Base-by-base conservation (phyloP, 108 stramenopile genomes). In the Cyclotella cryptica region DNA sequence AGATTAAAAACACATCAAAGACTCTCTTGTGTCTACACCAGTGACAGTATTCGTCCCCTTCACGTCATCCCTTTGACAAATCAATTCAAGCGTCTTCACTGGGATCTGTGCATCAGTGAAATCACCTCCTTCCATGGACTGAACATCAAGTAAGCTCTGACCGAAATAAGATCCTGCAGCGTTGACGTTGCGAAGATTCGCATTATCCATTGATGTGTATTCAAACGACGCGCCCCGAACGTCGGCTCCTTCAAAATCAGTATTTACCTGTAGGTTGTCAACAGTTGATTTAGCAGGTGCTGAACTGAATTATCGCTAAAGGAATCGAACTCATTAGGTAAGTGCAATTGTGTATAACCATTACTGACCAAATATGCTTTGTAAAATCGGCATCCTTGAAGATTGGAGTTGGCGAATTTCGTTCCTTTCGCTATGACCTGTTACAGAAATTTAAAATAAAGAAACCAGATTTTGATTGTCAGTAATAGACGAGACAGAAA, bases 31-130 rank as follows among this genome's bases (percentile, higher is more conserved):
- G 75, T 96, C 95, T 10, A 81, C 93, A n/a, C 95, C 95, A 12
- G 98, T 97, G 0, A 72, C 79, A 5, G 95, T 94, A 79, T 98
- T 97, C 44, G 89, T 95, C 10, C 96, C 98, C 72, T 89, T 96
- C 40, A 93, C 91, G 84, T 93, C 94, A 0, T 80, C 80, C 30
- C 94, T 68, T 29, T 89, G 84, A 71, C 94, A 95, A 19, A 95
- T 71, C 46, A 80, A 69, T 3, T 85, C 79, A 35, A 90, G 39
- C 4, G 84, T 88, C 71, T 95, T 95, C 40, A 68, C 47, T 15
- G 94, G 95, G 51, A 96, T 85, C 72, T 88, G 88, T 35, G 92
- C 92, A 80, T 93, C 92, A 3, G 95, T 89, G 79, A 93, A 96
- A 62, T 96, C 95, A 19, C 88, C 92, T 49, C 85, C 85, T 68